Conservation (phyloP, 1,284 basidiomycete species). For the Coriolopsis trogii region DNA sequence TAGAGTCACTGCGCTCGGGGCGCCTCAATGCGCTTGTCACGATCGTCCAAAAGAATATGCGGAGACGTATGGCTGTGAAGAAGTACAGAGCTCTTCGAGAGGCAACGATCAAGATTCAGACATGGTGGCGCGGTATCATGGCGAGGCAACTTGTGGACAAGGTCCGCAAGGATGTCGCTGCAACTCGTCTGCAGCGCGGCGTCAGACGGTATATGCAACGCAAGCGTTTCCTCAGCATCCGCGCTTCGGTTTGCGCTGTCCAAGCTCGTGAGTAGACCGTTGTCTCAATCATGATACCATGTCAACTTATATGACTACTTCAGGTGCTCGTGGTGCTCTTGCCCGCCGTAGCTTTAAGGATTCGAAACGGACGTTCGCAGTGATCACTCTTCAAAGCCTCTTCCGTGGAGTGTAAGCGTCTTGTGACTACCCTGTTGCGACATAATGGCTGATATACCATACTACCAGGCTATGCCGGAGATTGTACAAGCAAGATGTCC, state of each 20-base stretch:
- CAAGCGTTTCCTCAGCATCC: slow-evolving; percentile 67
- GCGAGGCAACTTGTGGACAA: slow-evolving; percentile 75
- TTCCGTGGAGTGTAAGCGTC: slow-evolving; percentile 88
- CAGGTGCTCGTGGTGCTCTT: slow-evolving; percentile 82
- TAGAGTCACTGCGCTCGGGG: slow-evolving; percentile 89
- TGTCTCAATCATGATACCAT: slow-evolving; percentile 6
- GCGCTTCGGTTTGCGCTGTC: slow-evolving; percentile 69
- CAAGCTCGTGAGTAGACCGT: slow-evolving; percentile 77
- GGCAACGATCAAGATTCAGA: slow-evolving; percentile 87
- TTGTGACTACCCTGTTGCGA: slow-evolving; percentile 18
- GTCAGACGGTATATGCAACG: slow-evolving; percentile 78
- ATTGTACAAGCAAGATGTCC: slow-evolving; percentile 66
- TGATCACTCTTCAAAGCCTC: slow-evolving; percentile 82
- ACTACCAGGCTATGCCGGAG: slow-evolving; percentile 66
- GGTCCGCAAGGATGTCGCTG: slow-evolving; percentile 77
- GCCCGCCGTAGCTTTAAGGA: slow-evolving; percentile 71
- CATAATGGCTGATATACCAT: slow-evolving; percentile 6
- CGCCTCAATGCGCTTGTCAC: slow-evolving; percentile 91
- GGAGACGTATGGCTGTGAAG: slow-evolving; percentile 83
- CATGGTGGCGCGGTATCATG: slow-evolving; percentile 89
- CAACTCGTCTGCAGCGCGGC: slow-evolving; percentile 77
- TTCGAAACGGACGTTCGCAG: slow-evolving; percentile 66
- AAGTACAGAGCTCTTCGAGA: slow-evolving; percentile 75
- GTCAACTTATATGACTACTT: slow-evolving; percentile 7
- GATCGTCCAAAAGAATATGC: slow-evolving; percentile 96